Conservation (phyloP, 2,329 filamentous ascomycete genomes). For the Phialemoniopsis sp. region DNA sequence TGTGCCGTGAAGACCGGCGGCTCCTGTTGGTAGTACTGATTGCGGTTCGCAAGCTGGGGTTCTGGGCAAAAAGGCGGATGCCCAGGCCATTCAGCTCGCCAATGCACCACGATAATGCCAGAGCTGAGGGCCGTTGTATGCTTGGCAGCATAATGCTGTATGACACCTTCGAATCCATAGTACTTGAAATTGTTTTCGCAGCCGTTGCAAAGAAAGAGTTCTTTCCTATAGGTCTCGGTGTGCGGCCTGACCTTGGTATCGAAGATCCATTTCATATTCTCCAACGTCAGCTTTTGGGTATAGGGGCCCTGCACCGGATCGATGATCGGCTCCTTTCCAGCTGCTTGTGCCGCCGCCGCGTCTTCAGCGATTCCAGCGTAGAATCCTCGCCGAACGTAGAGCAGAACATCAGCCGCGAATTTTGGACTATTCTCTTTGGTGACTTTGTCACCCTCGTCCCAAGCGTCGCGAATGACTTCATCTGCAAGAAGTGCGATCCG, state of each 20-base stretch:
- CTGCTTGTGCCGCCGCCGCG: slow-evolving; percentile 38
- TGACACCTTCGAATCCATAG: slow-evolving; percentile 73
- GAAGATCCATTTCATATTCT: slow-evolving; percentile 85
- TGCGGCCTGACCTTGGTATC: slow-evolving; percentile 70
- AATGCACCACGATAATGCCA: slow-evolving; percentile 71
- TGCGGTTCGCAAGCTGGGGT: slow-evolving; percentile 33
- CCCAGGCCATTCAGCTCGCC: slow-evolving; percentile 78
- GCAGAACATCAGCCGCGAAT: slow-evolving; percentile 69
- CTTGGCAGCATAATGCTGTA: slow-evolving; percentile 82
- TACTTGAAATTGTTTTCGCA: slow-evolving; percentile 62
- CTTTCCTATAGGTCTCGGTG: slow-evolving; percentile 62
- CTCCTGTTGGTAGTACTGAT: neutral
- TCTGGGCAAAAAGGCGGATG: slow-evolving; percentile 67
- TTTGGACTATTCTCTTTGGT: slow-evolving; percentile 58
- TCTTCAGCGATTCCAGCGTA: slow-evolving; percentile 56
- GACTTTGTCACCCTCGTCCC: slow-evolving; percentile 60
- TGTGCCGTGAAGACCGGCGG: neutral
- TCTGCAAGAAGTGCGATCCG: slow-evolving; percentile 65
- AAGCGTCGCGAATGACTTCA: slow-evolving; percentile 61
- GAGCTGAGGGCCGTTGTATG: slow-evolving; percentile 68
- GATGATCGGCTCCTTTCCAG: slow-evolving; percentile 34
- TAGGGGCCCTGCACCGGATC: slow-evolving; percentile 51
- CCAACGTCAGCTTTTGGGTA: slow-evolving; percentile 63
- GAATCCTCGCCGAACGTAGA: slow-evolving; percentile 64
- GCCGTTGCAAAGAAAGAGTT: slow-evolving; percentile 71